Percentiles rank a stretch among this genome's conserved stretches.
phyloP scores from a whole-genome alignment of 768 basidiomycete genomes.

The Rhizopogon vesiculosus region DNA sequence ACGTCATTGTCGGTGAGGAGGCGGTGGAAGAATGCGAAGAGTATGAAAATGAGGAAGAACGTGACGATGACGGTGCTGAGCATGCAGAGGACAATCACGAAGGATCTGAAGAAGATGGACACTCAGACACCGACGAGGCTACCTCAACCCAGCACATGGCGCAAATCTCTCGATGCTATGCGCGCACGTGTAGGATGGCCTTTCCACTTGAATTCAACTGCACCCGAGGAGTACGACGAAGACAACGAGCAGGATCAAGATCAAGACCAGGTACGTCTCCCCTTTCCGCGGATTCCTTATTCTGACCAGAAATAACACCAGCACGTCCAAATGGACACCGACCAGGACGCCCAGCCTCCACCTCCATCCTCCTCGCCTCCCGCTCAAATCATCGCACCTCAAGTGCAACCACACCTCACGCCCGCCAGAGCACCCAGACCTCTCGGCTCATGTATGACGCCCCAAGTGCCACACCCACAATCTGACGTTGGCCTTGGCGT shows the following conservation, averaged over 20 bases:
- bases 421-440: conserved; percentile 12
- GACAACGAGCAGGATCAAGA: conserved; percentile 23
- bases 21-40: conserved; percentile 30
- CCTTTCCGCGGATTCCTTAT: background rate
- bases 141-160: conserved; percentile 19
- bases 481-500: background rate
- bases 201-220: conserved; percentile 23
- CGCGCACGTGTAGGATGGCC: conserved; percentile 23
- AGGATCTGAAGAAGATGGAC: conserved; percentile 8
- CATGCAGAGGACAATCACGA: conserved; percentile 6
- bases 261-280: conserved; percentile 12
- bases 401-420: background rate
- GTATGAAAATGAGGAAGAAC: conserved; percentile 19
- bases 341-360: background rate
- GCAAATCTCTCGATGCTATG: conserved; percentile 29
- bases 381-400: background rate
- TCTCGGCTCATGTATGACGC: conserved; percentile 50
- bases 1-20: conserved; percentile 46
- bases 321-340: background rate
- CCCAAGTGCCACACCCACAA: conserved; percentile 32
- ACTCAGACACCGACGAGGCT: conserved; percentile 9
- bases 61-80: conserved; percentile 6
- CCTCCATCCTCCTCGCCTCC: background rate
- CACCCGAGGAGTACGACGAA: conserved; percentile 11
- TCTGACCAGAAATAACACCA: background rate